Conservation (phyloP, 2,329 filamentous ascomycete genomes). For the Blastomyces silverae region DNA sequence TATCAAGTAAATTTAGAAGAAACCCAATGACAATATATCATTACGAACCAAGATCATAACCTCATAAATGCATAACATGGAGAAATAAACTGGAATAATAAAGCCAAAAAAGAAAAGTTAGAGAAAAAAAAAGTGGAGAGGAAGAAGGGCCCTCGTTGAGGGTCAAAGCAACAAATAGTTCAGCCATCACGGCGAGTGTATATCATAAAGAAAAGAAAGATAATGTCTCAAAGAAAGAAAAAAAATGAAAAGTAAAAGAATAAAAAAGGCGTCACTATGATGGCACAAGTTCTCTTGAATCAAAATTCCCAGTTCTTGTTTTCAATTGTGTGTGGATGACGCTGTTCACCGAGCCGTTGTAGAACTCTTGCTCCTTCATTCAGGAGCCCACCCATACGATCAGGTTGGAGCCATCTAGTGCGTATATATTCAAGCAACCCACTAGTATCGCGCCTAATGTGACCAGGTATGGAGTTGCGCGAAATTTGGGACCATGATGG, state of each 20-base stretch:
- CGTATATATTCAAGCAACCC: slow-evolving; percentile 30
- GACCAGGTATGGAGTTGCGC: slow-evolving; percentile 19
- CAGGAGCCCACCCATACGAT: slow-evolving; percentile 31
- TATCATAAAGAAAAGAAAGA: not conserved
- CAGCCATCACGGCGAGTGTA: not conserved
- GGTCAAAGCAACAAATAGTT: not conserved
- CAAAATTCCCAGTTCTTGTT: slow-evolving; percentile 28
- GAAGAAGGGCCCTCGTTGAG: not conserved
- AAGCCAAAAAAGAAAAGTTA: not conserved
- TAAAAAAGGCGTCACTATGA: not conserved
- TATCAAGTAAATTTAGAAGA: not conserved
- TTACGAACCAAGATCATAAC: not conserved
- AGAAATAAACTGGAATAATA: not conserved
- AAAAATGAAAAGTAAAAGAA: too few relatives aligned
- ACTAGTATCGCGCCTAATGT: slow-evolving; percentile 24
- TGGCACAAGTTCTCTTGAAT: not conserved
- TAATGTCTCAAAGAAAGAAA: too few relatives aligned
- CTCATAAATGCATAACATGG: not conserved
- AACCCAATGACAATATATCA: not conserved
- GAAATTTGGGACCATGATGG: slow-evolving; percentile 21
- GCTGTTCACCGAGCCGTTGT: slow-evolving; percentile 27
- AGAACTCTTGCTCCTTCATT: slow-evolving; percentile 32
- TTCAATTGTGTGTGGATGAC: slow-evolving; percentile 13
- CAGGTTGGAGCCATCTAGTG: slow-evolving; percentile 24
- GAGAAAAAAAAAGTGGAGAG: not conserved